These are phyloP conservation scores for Candida sithepensis DNA, from an alignment of 805 yeast species.

Conservation along the genomic window DNA sequence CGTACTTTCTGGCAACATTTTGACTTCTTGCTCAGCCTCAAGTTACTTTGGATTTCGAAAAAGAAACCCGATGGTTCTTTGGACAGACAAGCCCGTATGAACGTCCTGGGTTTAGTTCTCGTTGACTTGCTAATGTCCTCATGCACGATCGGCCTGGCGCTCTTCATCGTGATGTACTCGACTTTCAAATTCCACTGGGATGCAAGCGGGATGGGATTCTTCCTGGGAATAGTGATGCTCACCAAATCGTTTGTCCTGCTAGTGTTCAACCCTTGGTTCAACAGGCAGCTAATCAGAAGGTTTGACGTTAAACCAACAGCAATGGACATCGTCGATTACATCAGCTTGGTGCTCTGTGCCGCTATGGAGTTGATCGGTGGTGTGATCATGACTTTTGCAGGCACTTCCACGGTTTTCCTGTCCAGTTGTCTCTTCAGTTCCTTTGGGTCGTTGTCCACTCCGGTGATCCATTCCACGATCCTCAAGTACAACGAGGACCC, in stretches of 20 bases:
- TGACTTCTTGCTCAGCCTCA: constrained; percentile 44
- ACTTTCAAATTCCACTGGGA: constrained; percentile 52
- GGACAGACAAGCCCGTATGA: constrained; percentile 36
- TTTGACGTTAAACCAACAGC: constrained; percentile 35
- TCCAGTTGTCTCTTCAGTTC: constrained; percentile 37
- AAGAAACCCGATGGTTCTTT: constrained; percentile 25
- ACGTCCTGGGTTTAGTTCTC: constrained; percentile 45
- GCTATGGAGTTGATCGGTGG: constrained; percentile 38
- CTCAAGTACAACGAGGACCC: constrained; percentile 56
- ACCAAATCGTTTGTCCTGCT: constrained; percentile 48
- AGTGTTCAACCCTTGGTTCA: constrained; percentile 47
- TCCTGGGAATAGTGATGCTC: constrained; percentile 49
- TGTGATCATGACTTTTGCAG: constrained; percentile 32
- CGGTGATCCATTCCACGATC: constrained; percentile 55
- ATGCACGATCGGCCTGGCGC: constrained; percentile 38
- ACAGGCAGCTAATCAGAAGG: constrained; percentile 32
- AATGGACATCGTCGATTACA: constrained; percentile 43
- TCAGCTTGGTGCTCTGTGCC: constrained; percentile 29
- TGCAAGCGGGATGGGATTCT: constrained; percentile 51
- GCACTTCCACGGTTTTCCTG: constrained; percentile 29
- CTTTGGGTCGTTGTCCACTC: constrained; percentile 49
- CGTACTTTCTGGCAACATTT: constrained; percentile 1
- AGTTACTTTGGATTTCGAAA: constrained; percentile 50
- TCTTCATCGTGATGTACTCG: constrained; percentile 48
- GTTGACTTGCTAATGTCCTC: constrained; percentile 43